Conservation (phyloP, 176 grass and related monocot species). For the Bolboschoenus planiculmis region DNA sequence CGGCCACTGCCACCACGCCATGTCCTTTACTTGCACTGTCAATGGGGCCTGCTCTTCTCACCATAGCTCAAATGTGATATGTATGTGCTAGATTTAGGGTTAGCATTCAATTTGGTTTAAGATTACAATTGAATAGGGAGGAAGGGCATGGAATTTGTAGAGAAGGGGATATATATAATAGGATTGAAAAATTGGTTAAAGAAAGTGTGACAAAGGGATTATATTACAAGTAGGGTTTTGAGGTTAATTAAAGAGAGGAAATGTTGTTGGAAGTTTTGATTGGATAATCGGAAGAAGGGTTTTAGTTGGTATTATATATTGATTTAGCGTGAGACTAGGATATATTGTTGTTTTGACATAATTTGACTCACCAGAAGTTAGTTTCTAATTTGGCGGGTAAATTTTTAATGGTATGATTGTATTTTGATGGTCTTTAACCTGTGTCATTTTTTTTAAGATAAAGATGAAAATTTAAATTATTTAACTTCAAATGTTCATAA, state of each 20-base stretch:
- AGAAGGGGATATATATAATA: background rate
- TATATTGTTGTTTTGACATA: background rate
- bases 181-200: slow-evolving; percentile 5
- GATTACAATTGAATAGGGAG: background rate
- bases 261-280: background rate
- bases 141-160: slow-evolving; percentile 13
- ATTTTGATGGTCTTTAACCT: background rate
- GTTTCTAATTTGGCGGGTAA: background rate
- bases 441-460: background rate
- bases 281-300: background rate
- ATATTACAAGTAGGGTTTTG: slow-evolving; percentile 19
- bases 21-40: background rate
- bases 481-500: too few relatives aligned
- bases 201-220: slow-evolving; percentile 29
- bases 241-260: background rate
- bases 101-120: background rate
- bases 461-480: too few relatives aligned
- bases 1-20: slow-evolving; percentile 42
- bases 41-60: slow-evolving; percentile 2
- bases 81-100: background rate
- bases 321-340: background rate
- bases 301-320: too few relatives aligned
- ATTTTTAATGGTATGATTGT: background rate
- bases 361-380: background rate
- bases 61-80: slow-evolving; percentile 7